phyloP scores from a whole-genome alignment of 2,329 filamentous ascomycete species.

The Sclerotinia minor region DNA sequence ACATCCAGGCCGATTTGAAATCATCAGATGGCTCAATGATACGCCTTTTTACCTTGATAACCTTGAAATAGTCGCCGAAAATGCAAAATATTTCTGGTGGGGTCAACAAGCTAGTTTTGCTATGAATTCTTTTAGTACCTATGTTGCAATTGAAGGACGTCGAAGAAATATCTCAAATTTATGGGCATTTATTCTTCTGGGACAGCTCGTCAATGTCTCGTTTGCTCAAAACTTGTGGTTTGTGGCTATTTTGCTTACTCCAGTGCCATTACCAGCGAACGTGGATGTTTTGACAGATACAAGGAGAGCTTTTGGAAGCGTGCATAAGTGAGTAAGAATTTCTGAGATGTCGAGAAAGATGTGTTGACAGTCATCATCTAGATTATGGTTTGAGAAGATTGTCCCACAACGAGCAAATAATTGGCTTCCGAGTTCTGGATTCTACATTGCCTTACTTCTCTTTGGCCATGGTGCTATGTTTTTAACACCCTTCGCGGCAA shows the following conservation, averaged over 20 bases:
- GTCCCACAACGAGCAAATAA: slow-evolving; percentile 47
- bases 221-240: slow-evolving; percentile 66
- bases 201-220: slow-evolving; percentile 59
- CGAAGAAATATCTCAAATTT: slow-evolving; percentile 56
- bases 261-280: slow-evolving; percentile 47
- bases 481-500: slow-evolving; percentile 46
- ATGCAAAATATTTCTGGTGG: slow-evolving; percentile 60
- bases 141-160: slow-evolving; percentile 59
- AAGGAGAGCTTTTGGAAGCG: slow-evolving; percentile 4
- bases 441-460: slow-evolving; percentile 43
- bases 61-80: slow-evolving; percentile 56
- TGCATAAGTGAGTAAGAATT: slow-evolving; percentile 17
- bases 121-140: slow-evolving; percentile 55
- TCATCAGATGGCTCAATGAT: slow-evolving; percentile 38
- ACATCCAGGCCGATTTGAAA: slow-evolving; percentile 39
- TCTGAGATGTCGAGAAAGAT: background rate
- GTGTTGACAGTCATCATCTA: slow-evolving; percentile 32
- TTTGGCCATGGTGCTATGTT: slow-evolving; percentile 45
- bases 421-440: slow-evolving; percentile 46
- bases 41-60: slow-evolving; percentile 40
- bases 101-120: slow-evolving; percentile 60
- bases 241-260: slow-evolving; percentile 57
- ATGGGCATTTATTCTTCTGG: slow-evolving; percentile 58
- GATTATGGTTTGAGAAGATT: slow-evolving; percentile 42
- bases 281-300: slow-evolving; percentile 32